A percentile compares a stretch with the other conserved stretches of the same genome.
Evolutionary conservation across 306 rosid species (phyloP).

Genomic region (Pterocarpus santalinus): DNA sequence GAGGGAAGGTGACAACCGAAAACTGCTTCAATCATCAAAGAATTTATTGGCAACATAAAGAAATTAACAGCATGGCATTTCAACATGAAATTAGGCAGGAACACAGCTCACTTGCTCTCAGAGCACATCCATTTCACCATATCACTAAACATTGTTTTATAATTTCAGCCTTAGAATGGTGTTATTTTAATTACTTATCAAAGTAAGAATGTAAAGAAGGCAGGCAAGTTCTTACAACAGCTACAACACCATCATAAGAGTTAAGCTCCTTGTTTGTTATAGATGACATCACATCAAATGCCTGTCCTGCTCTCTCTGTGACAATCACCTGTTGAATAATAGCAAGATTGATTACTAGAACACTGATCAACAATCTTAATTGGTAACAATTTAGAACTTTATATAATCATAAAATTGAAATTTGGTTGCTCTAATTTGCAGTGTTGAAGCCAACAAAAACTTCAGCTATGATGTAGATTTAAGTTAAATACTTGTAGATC

Average conservation of each 20-base stretch:
- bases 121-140: neutral
- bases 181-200: neutral
- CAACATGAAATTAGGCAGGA: constrained; percentile 8
- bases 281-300: constrained; percentile 77
- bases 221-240: constrained; percentile 77
- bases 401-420: constrained; percentile 11
- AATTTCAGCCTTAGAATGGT: constrained; percentile 10
- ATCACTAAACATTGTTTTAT: constrained; percentile 18
- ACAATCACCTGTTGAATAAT: constrained; percentile 74
- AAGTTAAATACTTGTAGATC: too few relatives aligned
- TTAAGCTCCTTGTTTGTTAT: constrained; percentile 70
- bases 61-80: constrained; percentile 14
- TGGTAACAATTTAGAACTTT: constrained; percentile 12
- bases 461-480: neutral
- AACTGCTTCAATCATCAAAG: constrained; percentile 2
- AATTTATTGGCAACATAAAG: constrained; percentile 16
- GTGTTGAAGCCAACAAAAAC: constrained; percentile 17
- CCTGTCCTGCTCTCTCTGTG: constrained; percentile 90
- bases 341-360: constrained; percentile 37
- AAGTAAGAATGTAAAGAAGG: constrained; percentile 36
- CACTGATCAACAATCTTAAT: constrained; percentile 14
- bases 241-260: constrained; percentile 86
- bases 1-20: neutral
- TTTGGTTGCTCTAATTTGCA: constrained; percentile 22
- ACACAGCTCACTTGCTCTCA: neutral